Percentiles rank a stretch among this genome's conserved stretches.
These are phyloP conservation scores for Prillingera fragicola DNA, from an alignment of 1,284 basidiomycete species.

Conservation along the genomic window DNA sequence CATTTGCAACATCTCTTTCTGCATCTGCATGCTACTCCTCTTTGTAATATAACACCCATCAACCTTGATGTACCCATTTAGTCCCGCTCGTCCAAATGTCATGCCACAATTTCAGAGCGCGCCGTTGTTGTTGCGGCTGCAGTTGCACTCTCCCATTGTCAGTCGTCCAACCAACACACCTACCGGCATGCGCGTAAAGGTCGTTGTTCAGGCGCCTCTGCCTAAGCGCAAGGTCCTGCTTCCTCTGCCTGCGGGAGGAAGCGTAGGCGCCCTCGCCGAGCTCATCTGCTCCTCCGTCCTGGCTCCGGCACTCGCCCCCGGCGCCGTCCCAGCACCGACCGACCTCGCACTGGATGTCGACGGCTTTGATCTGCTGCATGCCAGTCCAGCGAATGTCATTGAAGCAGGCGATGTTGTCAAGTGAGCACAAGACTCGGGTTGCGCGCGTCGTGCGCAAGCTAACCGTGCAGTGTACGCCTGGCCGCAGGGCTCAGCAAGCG, in stretches of 20 bases:
- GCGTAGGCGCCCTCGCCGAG: slow-evolving; percentile 3
- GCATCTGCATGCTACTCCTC: no score
- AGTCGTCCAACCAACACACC: background rate
- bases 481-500: slow-evolving; percentile 20
- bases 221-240: slow-evolving; percentile 27
- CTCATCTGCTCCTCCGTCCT: background rate
- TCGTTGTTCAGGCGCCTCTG: slow-evolving; percentile 34
- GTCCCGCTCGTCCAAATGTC: no score
- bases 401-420: slow-evolving; percentile 37
- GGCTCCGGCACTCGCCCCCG: background rate
- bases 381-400: slow-evolving; percentile 31
- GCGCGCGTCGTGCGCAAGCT: slow-evolving; percentile 1
- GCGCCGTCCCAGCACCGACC: background rate
- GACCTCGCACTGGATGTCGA: slow-evolving; percentile 41
- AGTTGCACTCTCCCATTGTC: background rate
- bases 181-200: slow-evolving; percentile 29
- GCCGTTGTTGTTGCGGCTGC: no score
- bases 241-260: background rate
- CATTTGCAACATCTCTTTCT: no score
- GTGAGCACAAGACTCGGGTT: slow-evolving; percentile 26
- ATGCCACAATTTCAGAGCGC: background rate
- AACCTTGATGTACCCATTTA: no score
- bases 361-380: slow-evolving; percentile 45
- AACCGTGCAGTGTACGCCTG: slow-evolving; percentile 21
- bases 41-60: no score